Evolutionary conservation across 2,329 filamentous ascomycete species (phyloP).

Genomic region (Endocalyx cinctus): DNA sequence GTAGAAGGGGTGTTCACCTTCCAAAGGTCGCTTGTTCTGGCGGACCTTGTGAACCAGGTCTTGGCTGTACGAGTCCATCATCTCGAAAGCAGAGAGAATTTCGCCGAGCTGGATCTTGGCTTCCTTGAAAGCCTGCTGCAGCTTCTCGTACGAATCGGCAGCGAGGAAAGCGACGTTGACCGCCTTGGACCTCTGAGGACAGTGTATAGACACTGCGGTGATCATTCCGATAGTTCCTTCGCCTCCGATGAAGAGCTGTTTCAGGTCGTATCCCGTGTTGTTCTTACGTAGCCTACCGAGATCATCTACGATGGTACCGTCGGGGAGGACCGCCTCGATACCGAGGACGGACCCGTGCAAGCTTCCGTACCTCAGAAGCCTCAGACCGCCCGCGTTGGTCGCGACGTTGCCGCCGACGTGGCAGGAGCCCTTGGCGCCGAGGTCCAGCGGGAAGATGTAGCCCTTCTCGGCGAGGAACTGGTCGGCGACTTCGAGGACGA

Average conservation of each 20-base stretch:
- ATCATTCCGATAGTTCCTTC: conserved; percentile 95
- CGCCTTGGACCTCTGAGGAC: conserved; percentile 79
- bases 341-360: conserved; percentile 90
- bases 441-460: conserved; percentile 90
- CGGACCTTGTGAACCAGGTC: conserved; percentile 70
- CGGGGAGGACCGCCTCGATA: conserved; percentile 86
- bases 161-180: conserved; percentile 96
- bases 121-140: conserved; percentile 78
- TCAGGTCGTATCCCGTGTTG: conserved; percentile 91
- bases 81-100: conserved; percentile 94
- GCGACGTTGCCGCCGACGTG: conserved; percentile 94
- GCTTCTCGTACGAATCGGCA: conserved; percentile 83
- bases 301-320: conserved; percentile 88
- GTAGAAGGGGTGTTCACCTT: conserved; percentile 86
- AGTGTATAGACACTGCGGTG: conserved; percentile 83
- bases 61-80: conserved; percentile 89
- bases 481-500: conserved; percentile 85
- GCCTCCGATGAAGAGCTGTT: conserved; percentile 78
- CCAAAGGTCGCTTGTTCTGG: conserved; percentile 73
- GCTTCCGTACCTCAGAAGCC: conserved; percentile 87
- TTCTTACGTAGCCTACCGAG: conserved; percentile 89
- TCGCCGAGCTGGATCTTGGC: conserved; percentile 89
- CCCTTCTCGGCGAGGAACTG: conserved; percentile 75
- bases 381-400: conserved; percentile 89
- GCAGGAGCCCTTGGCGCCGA: conserved; percentile 97